These are phyloP conservation scores for Boletus vermiculosoides DNA, from an alignment of 768 basidiomycete species.

Conservation along the genomic window DNA sequence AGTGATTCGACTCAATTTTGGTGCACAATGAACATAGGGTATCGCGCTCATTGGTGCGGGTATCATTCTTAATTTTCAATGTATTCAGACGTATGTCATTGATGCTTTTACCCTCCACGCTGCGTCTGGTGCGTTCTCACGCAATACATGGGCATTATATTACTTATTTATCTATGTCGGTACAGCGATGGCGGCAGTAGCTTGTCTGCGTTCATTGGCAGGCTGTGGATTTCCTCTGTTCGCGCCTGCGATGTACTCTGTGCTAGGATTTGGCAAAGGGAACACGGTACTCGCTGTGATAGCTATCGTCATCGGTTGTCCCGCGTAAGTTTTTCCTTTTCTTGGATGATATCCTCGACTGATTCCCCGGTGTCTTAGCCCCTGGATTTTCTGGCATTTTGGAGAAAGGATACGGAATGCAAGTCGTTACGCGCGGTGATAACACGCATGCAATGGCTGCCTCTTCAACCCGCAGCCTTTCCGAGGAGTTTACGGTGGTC, in stretches of 20 bases:
- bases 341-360: slow-evolving; percentile 11
- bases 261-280: slow-evolving; percentile 69
- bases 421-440: slow-evolving; percentile 41
- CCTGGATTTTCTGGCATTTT: slow-evolving; percentile 44
- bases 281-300: slow-evolving; percentile 60
- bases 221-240: slow-evolving; percentile 83
- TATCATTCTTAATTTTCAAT: slow-evolving; percentile 57
- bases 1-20: not conserved
- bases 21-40: slow-evolving; percentile 40
- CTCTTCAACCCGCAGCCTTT: not conserved
- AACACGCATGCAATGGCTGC: not conserved
- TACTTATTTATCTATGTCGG: not conserved
- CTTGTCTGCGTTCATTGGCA: slow-evolving; percentile 59
- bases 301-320: slow-evolving; percentile 60
- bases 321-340: slow-evolving; percentile 34
- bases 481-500: not conserved
- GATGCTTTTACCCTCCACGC: slow-evolving; percentile 66
- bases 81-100: slow-evolving; percentile 66
- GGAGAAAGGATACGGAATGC: slow-evolving; percentile 49
- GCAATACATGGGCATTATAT: not conserved
- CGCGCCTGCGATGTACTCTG: slow-evolving; percentile 62
- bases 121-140: slow-evolving; percentile 51
- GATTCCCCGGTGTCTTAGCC: slow-evolving; percentile 38
- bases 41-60: slow-evolving; percentile 57
- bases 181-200: slow-evolving; percentile 62